Base-by-base conservation (phyloP, 139 green algal species). In the Chlorella sorokiniana region DNA sequence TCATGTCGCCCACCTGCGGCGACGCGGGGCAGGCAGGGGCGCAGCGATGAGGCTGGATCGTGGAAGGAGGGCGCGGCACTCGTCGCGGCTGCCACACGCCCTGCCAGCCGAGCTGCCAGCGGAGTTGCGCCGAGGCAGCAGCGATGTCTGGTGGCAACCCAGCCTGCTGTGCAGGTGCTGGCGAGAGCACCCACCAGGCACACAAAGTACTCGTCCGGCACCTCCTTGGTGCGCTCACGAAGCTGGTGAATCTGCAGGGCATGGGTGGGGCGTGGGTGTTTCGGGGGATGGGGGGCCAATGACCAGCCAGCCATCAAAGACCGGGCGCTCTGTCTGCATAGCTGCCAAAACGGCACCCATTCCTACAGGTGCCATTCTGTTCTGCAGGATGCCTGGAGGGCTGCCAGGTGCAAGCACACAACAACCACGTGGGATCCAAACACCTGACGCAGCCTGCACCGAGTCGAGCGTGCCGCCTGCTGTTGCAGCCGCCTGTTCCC, bases 181-280 rank as follows among this genome's bases (percentile, higher is more conserved):
- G 48, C n/a, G n/a, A n/a, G n/a, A n/a, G n/a, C n/a, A 56, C 48
- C 14, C 62, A 72, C 91, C 62, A 99, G 91, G 22, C 93, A 91
- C 35, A 99, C 94, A 76, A 98, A 89, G 88, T 98, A 98, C 83
- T 99, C 96, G 69, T 98, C 95, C 0, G 96, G 95, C 71, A 99
- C 87, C 65, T 86, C 79, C 42, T 79, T 69, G n/a, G 92, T 85
- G 59, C 96, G 87, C 85, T 96, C 85, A 7, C 94, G 90, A 84
- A 99, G 91, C 77, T 96, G 94, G 6, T 69, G 83, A 14, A 99
- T 88, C 92, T 96, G 85, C 77, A 35, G n/a, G n/a, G n/a, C 6
- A 48, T 48, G 23, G 59, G 3, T 9, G 27, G 25, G 62, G 31
- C 2, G n/a, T 40, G 14, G 64, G 64, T 16, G 23, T 23, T 33